phyloP scores from a whole-genome alignment of 306 rosid genomes.

The Hippophae rhamnoides region DNA sequence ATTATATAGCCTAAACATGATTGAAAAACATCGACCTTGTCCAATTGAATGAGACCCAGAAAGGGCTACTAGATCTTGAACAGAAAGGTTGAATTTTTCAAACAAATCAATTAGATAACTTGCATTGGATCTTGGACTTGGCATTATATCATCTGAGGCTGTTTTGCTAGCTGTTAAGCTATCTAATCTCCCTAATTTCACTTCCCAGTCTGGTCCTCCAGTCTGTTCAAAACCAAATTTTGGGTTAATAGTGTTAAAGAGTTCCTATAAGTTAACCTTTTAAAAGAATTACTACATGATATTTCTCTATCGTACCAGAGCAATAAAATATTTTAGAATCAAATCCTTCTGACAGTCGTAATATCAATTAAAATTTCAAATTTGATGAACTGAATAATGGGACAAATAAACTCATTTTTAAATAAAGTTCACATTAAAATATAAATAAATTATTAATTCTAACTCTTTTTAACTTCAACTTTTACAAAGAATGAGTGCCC shows the following conservation, averaged over 20 bases:
- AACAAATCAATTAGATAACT: constrained; percentile 53
- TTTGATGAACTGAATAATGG: too few species aligned
- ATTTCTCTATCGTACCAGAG: not conserved
- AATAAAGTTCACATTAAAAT: too few species aligned
- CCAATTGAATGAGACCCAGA: constrained; percentile 90
- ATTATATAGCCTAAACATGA: constrained; percentile 86
- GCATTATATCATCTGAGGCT: constrained; percentile 65
- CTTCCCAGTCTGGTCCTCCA: constrained; percentile 85
- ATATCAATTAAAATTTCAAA: too few species aligned
- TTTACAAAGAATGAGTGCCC: too few species aligned
- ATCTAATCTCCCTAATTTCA: constrained; percentile 74
- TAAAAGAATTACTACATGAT: too few species aligned
- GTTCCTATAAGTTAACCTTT: too few species aligned
- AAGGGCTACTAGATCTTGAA: constrained; percentile 65
- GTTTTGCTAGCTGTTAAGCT: constrained; percentile 60
- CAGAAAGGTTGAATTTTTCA: constrained; percentile 30
- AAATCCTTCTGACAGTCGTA: too few species aligned
- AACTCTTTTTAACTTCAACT: too few species aligned
- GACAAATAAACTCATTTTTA: too few species aligned
- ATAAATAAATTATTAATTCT: too few species aligned
- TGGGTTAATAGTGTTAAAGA: too few species aligned
- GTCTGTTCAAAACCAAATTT: constrained; percentile 32
- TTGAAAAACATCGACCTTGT: constrained; percentile 69
- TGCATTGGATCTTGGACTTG: constrained; percentile 83
- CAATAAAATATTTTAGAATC: too few species aligned